phyloP scores from a whole-genome alignment of 2,329 filamentous ascomycete genomes.

The Neofusicoccum cordaticola region DNA sequence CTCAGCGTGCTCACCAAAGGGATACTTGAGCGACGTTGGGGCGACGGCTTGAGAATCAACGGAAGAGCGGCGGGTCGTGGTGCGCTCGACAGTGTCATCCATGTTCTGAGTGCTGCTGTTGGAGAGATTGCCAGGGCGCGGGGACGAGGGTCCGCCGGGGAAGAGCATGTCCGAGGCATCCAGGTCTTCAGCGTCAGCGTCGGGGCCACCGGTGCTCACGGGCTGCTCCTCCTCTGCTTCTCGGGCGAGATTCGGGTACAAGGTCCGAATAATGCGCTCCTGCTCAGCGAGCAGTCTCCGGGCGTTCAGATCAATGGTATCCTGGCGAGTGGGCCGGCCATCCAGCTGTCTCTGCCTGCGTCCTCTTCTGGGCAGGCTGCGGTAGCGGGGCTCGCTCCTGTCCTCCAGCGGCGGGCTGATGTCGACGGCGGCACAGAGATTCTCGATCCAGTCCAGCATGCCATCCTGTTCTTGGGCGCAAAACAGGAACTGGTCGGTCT shows the following conservation, averaged over 20 bases:
- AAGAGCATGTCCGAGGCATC: slow-evolving; percentile 36
- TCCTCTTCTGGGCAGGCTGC: slow-evolving; percentile 46
- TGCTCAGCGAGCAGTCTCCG: slow-evolving; percentile 46
- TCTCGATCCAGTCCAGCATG: slow-evolving; percentile 68
- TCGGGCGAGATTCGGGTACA: slow-evolving; percentile 45
- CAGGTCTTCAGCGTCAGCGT: slow-evolving; percentile 36
- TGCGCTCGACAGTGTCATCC: not conserved
- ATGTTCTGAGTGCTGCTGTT: not conserved
- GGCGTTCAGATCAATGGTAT: slow-evolving; percentile 33
- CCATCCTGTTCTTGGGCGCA: slow-evolving; percentile 63
- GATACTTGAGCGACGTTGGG: not conserved
- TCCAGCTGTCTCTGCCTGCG: slow-evolving; percentile 38
- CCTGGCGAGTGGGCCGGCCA: slow-evolving; percentile 21
- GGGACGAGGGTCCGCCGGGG: slow-evolving; percentile 4
- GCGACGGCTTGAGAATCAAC: not conserved
- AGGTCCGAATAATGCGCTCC: slow-evolving; percentile 46
- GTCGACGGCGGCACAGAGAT: slow-evolving; percentile 65
- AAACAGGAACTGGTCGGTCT: slow-evolving; percentile 71
- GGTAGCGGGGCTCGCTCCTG: slow-evolving; percentile 49
- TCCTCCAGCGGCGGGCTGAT: slow-evolving; percentile 62
- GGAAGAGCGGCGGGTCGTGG: not conserved
- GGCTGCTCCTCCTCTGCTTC: slow-evolving; percentile 15
- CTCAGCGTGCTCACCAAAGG: slow-evolving; percentile 9
- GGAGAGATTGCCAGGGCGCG: slow-evolving; percentile 1
- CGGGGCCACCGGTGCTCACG: slow-evolving; percentile 21